Conservation (phyloP, 2,329 filamentous ascomycete species). For the Aspergillus ruber region DNA sequence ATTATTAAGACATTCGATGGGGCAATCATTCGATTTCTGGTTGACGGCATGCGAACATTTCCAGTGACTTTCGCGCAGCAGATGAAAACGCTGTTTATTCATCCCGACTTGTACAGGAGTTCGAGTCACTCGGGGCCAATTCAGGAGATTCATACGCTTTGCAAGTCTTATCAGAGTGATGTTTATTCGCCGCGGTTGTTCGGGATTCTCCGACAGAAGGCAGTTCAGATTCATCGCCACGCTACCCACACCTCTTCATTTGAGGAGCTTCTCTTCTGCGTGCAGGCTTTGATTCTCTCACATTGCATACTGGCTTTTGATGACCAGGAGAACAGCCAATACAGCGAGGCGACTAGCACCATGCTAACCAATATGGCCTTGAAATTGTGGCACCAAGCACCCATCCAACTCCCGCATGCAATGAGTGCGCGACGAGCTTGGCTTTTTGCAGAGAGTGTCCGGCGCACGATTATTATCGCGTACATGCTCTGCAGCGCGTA, state of each 20-base stretch:
- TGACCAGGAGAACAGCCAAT: slow-evolving; percentile 3
- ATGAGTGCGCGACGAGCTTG: slow-evolving; percentile 22
- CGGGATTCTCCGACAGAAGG: slow-evolving; percentile 9
- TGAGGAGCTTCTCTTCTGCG: slow-evolving; percentile 18
- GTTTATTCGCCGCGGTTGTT: slow-evolving; percentile 1
- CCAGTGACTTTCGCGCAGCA: slow-evolving; percentile 11
- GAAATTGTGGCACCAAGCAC: slow-evolving; percentile 20
- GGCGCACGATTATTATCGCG: slow-evolving; percentile 26
- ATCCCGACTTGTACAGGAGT: slow-evolving; percentile 14
- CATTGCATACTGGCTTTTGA: slow-evolving; percentile 20
- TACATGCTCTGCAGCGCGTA: slow-evolving; percentile 26
- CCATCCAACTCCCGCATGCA: slow-evolving; percentile 15
- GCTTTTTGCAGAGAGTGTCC: slow-evolving; percentile 26
- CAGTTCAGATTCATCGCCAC: slow-evolving; percentile 6
- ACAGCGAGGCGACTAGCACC: slow-evolving; percentile 11
- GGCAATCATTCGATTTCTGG: slow-evolving; percentile 14
- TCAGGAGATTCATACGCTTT: slow-evolving; percentile 14
- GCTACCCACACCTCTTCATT: slow-evolving; percentile 11
- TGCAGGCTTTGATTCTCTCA: slow-evolving; percentile 18
- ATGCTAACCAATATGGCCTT: slow-evolving; percentile 14
- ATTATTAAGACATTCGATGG: slow-evolving; percentile 19
- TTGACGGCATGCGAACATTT: slow-evolving; percentile 12
- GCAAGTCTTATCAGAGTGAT: slow-evolving; percentile 9
- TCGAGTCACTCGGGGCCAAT: slow-evolving; percentile 7
- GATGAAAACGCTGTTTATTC: slow-evolving; percentile 20